Base-by-base conservation (phyloP, 257 asterid species). In the Salvia hispanica region DNA sequence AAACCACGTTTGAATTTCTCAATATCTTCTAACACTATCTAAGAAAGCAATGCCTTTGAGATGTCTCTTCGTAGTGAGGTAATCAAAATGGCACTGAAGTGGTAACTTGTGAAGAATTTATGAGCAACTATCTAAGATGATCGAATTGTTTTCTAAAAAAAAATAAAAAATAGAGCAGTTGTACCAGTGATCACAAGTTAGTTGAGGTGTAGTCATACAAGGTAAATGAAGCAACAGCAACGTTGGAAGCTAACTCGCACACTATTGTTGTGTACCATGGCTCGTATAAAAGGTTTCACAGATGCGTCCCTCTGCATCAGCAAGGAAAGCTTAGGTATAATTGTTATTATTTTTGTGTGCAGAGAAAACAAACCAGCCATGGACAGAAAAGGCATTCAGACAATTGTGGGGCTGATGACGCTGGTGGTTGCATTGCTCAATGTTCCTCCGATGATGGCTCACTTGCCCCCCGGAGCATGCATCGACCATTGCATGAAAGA, bases 381-480 rank as follows among this genome's bases (percentile, higher is more conserved):
- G 82, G 80, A 74, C 59, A 40, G 46, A 44, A 74, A 71, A 64
- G 67, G 66, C 60, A 71, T 71, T 18, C 58, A 62, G 60, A n/a
- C 69, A 37, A 0, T 74, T 33, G 21, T 48, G 15, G 70, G 54
- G 39, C 21, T 77, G 68, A 51, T 77, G 77, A 39, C 74, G 77
- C 9, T 73, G 62, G 60, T 58, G 16, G 39, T 54, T 45, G 31
- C 71, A 5, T 42, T 74, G 63, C 66, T 74, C n/a, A 58, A 53
- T 4, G 46, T 55, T 55, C 48, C 46, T 11, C 65, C 79, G 3
- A 45, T 45, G 4, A 37, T 4, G 44, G 76, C 74, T 18, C 85
- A 80, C 66, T 21, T 76, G 9, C 85, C 85, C 12, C 53, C 82
- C 12, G 82, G 78, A 1, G 36, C 52, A 61, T 81, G 86, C 81